Conservation (phyloP, 2,329 filamentous ascomycete genomes). For the Venturia pyrina region DNA sequence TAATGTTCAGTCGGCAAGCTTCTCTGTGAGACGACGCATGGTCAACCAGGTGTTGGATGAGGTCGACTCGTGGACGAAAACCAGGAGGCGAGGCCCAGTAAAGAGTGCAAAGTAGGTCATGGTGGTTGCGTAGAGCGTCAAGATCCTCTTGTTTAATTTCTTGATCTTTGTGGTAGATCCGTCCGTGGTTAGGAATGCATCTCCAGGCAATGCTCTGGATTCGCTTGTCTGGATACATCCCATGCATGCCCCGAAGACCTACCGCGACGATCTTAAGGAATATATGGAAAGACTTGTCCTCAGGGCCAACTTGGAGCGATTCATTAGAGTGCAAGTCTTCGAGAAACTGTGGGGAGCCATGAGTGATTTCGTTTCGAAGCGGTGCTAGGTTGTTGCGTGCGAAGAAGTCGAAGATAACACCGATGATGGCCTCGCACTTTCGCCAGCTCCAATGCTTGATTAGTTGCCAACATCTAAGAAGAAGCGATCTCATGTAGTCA, state of each 20-base stretch:
- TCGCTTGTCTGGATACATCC: constrained; percentile 41
- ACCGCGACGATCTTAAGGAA: constrained; percentile 47
- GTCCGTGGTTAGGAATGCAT: constrained; percentile 49
- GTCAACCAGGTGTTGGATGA: constrained; percentile 45
- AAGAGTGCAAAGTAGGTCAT: constrained; percentile 49
- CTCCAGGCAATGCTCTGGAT: constrained; percentile 47
- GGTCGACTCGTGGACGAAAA: constrained; percentile 42
- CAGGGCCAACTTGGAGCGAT: constrained; percentile 32
- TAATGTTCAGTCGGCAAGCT: constrained; percentile 48
- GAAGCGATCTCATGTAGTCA: constrained; percentile 41
- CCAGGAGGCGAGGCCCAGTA: constrained; percentile 47
- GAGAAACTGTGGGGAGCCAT: constrained; percentile 44
- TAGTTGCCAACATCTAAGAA: constrained; percentile 44
- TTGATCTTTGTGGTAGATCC: constrained; percentile 50
- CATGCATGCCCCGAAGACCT: constrained; percentile 38
- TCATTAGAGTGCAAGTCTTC: constrained; percentile 37
- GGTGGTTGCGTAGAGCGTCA: constrained; percentile 50
- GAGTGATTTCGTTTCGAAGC: constrained; percentile 40
- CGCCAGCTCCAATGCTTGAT: constrained; percentile 48
- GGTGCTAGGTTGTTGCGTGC: constrained; percentile 42
- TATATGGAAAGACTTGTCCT: constrained; percentile 48
- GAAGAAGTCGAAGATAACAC: constrained; percentile 50
- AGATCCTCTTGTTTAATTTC: constrained; percentile 42
- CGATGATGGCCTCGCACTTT: constrained; percentile 44
- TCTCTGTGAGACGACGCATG: constrained; percentile 48